These are phyloP conservation scores for Dryadomyces sulphureus DNA, from an alignment of 2,329 filamentous ascomycete species.

Conservation along the genomic window DNA sequence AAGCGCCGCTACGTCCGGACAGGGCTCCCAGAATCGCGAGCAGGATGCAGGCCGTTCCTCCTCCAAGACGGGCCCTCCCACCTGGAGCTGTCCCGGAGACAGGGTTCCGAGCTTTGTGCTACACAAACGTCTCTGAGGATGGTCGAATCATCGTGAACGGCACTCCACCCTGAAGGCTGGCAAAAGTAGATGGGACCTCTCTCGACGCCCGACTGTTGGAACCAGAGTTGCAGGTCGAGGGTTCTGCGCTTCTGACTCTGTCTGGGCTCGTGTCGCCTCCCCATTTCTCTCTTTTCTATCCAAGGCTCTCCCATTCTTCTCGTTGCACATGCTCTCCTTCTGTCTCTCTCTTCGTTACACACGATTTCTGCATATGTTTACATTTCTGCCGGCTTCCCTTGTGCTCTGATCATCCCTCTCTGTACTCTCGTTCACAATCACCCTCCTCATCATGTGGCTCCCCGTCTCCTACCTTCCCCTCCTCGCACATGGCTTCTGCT, in stretches of 20 bases:
- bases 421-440: too few relatives aligned
- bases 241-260: neutral
- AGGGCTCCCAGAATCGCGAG: neutral
- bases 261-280: neutral
- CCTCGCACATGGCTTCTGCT: too few relatives aligned
- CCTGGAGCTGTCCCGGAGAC: too few relatives aligned
- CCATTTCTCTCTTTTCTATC: too few relatives aligned
- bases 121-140: too few relatives aligned
- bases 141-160: too few relatives aligned
- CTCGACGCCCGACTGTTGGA: neutral
- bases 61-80: too few relatives aligned
- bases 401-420: neutral
- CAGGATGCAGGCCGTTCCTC: neutral
- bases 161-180: too few relatives aligned
- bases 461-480: too few relatives aligned
- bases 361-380: neutral
- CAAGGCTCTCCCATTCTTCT: neutral
- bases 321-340: neutral
- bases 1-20: neutral
- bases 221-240: neutral
- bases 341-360: neutral
- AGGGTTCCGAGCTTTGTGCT: too few relatives aligned
- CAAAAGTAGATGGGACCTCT: neutral
- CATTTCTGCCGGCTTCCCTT: neutral
- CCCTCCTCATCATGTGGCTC: too few relatives aligned